phyloP scores from a whole-genome alignment of 164 flowering plant species.

The Kalanchoe fedtschenkoi region DNA sequence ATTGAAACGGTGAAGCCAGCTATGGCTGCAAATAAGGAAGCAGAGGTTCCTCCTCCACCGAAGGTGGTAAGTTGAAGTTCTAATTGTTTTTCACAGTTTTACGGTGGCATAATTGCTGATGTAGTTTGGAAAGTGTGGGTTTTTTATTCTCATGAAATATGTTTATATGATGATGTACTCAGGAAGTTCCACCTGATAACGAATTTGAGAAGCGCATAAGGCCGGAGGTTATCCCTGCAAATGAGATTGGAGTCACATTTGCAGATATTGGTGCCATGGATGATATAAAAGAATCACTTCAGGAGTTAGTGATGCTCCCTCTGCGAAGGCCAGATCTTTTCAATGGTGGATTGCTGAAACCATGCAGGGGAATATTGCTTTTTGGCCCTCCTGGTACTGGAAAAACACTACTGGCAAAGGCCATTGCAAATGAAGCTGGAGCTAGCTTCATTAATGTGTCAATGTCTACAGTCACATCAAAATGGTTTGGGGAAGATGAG shows the following conservation, averaged over 20 bases:
- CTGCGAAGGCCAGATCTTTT: conserved; percentile 51
- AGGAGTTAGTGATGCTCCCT: conserved; percentile 52
- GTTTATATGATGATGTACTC: neutral
- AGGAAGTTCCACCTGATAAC: conserved; percentile 41
- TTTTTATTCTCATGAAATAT: neutral
- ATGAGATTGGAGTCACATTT: conserved; percentile 39
- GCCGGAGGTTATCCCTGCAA: conserved; percentile 46
- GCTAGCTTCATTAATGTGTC: conserved; percentile 55
- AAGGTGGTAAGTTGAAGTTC: conserved; percentile 21
- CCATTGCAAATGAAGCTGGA: conserved; percentile 58
- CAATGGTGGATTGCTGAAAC: conserved; percentile 44
- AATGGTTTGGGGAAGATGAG: conserved; percentile 58
- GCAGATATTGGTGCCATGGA: conserved; percentile 41
- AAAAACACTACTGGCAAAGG: conserved; percentile 54
- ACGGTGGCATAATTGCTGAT: neutral
- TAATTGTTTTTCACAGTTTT: neutral
- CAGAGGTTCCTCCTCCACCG: conserved; percentile 21
- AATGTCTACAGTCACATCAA: conserved; percentile 52
- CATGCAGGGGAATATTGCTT: conserved; percentile 42
- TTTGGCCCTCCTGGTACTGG: conserved; percentile 64
- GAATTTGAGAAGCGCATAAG: conserved; percentile 49
- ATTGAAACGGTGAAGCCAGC: conserved; percentile 14
- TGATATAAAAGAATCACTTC: conserved; percentile 46
- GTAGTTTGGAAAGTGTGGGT: neutral
- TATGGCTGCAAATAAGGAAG: conserved; percentile 24